Evolutionary conservation across 345 rosid genomes (phyloP), one percentile per base, ranked within the genome.

Genomic region (Populus alba): DNA sequence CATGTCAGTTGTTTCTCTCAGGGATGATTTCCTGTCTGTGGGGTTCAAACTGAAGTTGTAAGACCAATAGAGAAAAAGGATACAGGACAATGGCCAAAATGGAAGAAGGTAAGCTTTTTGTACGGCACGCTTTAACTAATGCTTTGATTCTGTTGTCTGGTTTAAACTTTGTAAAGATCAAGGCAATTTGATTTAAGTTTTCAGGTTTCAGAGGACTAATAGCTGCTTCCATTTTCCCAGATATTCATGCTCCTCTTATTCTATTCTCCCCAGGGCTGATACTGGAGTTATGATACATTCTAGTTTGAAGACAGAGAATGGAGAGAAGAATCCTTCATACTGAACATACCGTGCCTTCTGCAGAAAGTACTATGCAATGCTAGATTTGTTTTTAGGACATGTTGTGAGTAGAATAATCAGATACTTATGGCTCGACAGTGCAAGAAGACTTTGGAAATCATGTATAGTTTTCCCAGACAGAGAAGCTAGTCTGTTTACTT

Each of bases 31-130:
- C 79, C 61, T 91, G 62, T 89, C 92, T 0, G 80, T 82, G 47
- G 93, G 92, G 20, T 91, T 91, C 82, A 89, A 89, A 63, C 71
- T 91, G 82, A 87, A 85, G 79, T 79, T 91, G 73, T 90, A 75
- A 61, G 61, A 55, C 68, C 68, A 62, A 68, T 59, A 47, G 20
- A 70, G 53, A 62, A 51, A 29, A 17, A 68, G 41, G 47, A 18
- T 35, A 12, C 41, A 37, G n/a, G 31, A 72, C 17, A 20, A 22
- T 18, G 43, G 31, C 37, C n/a, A 33, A 74, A 61, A 35, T 33
- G 69, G 27, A 25, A 25, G 27, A 25, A 25, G 27, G 27, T 25
- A 25, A 25, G 27, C 27, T 25, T 25, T 25, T 25, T 25, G 27
- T 25, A 25, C 27, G 27, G 27, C 27, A 25, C 27, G 1, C 27